Conservation (phyloP, 2,329 filamentous ascomycete genomes). For the Dactylellina leptospora region DNA sequence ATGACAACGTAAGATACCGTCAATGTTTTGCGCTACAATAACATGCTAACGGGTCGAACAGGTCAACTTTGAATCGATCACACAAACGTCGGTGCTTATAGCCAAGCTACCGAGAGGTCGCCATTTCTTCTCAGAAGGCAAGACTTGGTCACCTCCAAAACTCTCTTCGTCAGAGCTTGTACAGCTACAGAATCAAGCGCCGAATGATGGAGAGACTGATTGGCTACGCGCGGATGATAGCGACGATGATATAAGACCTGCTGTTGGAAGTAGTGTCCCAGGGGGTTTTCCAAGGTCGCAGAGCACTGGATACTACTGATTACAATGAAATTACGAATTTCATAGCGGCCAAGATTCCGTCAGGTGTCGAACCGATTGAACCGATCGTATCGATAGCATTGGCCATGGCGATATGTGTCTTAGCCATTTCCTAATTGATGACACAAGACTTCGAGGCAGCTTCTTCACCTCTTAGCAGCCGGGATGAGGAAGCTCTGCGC, state of each 20-base stretch:
- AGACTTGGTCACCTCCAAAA: constrained; percentile 48
- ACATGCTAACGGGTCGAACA: constrained; percentile 17
- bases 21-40: neutral
- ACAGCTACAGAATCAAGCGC: constrained; percentile 36
- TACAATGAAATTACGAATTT: neutral
- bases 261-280: constrained; percentile 17
- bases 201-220: constrained; percentile 37
- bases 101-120: constrained; percentile 30
- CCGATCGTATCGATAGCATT: neutral
- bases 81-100: constrained; percentile 33
- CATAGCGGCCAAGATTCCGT: too few species aligned
- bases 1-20: constrained; percentile 75
- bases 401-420: neutral
- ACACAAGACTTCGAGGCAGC: constrained; percentile 14
- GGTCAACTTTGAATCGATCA: constrained; percentile 47
- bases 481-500: constrained; percentile 18
- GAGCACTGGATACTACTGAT: constrained; percentile 48
- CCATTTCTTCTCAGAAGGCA: constrained; percentile 28
- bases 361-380: neutral
- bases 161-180: constrained; percentile 37
- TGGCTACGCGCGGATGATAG: constrained; percentile 49
- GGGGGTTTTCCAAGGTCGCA: constrained; percentile 46
- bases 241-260: constrained; percentile 21
- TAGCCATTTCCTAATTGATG: constrained; percentile 44
- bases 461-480: constrained; percentile 7